phyloP scores from a whole-genome alignment of 2,329 filamentous ascomycete species.

The Nannizziopsis arthrosporioides region DNA sequence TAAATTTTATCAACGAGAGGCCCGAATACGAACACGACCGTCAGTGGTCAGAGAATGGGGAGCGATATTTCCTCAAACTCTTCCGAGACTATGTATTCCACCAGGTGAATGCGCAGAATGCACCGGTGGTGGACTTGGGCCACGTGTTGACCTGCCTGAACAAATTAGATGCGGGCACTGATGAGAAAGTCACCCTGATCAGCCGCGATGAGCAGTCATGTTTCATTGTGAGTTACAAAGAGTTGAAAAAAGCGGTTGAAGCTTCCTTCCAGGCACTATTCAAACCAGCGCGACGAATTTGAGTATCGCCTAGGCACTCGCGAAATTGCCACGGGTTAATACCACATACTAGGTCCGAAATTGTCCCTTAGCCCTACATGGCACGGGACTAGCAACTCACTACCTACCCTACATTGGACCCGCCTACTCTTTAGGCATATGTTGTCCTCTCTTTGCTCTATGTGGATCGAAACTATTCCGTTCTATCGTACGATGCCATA shows the following conservation, averaged over 20 bases:
- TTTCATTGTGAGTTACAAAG: slow-evolving; percentile 80
- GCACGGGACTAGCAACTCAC: too few relatives aligned
- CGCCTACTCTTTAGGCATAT: too few relatives aligned
- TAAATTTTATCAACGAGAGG: slow-evolving; percentile 80
- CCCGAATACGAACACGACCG: slow-evolving; percentile 68
- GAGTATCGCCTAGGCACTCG: not conserved
- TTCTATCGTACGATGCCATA: too few relatives aligned
- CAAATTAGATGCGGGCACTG: slow-evolving; percentile 79
- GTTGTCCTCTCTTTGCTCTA: too few relatives aligned
- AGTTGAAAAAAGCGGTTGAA: slow-evolving; percentile 59
- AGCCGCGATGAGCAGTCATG: slow-evolving; percentile 84
- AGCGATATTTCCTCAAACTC: slow-evolving; percentile 83
- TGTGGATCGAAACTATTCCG: too few relatives aligned
- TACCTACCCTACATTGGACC: too few relatives aligned
- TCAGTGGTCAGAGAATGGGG: slow-evolving; percentile 82
- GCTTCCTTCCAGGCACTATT: slow-evolving; percentile 49
- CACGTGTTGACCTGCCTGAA: slow-evolving; percentile 81
- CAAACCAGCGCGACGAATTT: slow-evolving; percentile 29
- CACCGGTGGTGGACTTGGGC: slow-evolving; percentile 72
- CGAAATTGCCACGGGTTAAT: too few relatives aligned
- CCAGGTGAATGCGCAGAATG: slow-evolving; percentile 75
- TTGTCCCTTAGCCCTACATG: too few relatives aligned
- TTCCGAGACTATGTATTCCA: slow-evolving; percentile 98
- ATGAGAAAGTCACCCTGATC: slow-evolving; percentile 74
- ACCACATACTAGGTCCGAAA: too few relatives aligned